These are phyloP conservation scores for Malania oleifera DNA, from an alignment of 164 flowering plant genomes.

Conservation along the genomic window DNA sequence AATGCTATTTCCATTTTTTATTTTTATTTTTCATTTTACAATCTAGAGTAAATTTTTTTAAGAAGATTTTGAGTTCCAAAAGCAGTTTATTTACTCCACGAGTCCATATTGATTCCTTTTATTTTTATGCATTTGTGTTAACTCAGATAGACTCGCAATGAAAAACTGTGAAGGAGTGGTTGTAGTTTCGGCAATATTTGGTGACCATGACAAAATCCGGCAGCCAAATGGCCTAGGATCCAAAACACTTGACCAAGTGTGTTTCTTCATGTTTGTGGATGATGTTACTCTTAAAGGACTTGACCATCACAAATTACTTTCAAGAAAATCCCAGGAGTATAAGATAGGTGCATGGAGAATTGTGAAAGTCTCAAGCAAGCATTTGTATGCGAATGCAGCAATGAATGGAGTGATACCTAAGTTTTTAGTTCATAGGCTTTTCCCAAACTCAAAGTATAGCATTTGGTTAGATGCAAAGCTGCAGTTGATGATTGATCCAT, in stretches of 20 bases:
- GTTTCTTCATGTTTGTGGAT: conserved; percentile 91
- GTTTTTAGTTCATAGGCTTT: conserved; percentile 74
- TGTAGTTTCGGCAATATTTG: conserved; percentile 81
- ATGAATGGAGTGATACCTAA: conserved; percentile 93
- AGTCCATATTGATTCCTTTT: background rate
- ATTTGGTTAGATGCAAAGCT: conserved; percentile 91
- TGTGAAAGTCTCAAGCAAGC: conserved; percentile 38
- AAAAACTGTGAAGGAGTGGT: conserved; percentile 66
- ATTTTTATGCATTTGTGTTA: background rate
- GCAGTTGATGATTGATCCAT: conserved; percentile 79
- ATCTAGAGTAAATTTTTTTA: no score
- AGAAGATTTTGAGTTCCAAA: background rate
- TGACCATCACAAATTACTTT: conserved; percentile 40
- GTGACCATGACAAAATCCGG: conserved; percentile 86
- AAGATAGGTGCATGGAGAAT: conserved; percentile 74
- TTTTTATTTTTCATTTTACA: no score
- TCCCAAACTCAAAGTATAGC: conserved; percentile 77
- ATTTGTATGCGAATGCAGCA: conserved; percentile 59
- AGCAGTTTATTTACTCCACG: background rate
- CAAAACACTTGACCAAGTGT: conserved; percentile 51
- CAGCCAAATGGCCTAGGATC: conserved; percentile 81
- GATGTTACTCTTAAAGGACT: conserved; percentile 53
- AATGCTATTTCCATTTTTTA: no score
- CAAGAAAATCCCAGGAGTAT: conserved; percentile 20
- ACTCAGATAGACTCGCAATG: conserved; percentile 67